A percentile compares a stretch with the other conserved stretches of the same genome.
Conservation (phyloP, 108 stramenopile genomes). For the Skeletonema marinoi region DNA sequence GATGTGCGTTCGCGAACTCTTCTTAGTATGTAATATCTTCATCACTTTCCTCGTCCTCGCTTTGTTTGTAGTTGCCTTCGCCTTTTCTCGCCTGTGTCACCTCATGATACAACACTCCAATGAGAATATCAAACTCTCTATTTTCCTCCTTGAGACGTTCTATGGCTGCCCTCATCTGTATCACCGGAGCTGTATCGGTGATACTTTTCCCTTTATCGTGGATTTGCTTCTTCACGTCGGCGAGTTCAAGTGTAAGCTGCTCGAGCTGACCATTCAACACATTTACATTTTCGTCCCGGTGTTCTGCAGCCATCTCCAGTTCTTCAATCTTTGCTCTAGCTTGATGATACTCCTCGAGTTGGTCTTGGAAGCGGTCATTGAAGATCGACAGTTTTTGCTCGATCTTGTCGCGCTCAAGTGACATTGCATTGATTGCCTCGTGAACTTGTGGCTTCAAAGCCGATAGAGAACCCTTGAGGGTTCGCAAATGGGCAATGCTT, state of each 20-base stretch:
- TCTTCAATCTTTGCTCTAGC: constrained; percentile 3
- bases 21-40: background rate
- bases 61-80: background rate
- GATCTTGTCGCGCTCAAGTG: background rate
- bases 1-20: no score
- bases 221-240: constrained; percentile 31
- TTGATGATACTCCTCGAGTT: background rate
- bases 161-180: constrained; percentile 6
- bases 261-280: constrained; percentile 18
- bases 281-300: constrained; percentile 15
- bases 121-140: constrained; percentile 31
- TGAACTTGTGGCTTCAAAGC: background rate
- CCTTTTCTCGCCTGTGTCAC: background rate
- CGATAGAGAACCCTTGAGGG: background rate
- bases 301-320: constrained; percentile 13
- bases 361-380: background rate
- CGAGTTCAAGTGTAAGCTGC: constrained; percentile 15
- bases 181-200: constrained; percentile 35
- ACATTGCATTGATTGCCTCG: background rate
- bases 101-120: constrained; percentile 23
- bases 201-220: constrained; percentile 36
- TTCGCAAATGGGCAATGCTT: background rate
- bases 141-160: constrained; percentile 39
- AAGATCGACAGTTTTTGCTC: background rate
- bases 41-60: background rate